phyloP scores from a whole-genome alignment of 2,329 filamentous ascomycete genomes.

The Samsoniella hepiali region DNA sequence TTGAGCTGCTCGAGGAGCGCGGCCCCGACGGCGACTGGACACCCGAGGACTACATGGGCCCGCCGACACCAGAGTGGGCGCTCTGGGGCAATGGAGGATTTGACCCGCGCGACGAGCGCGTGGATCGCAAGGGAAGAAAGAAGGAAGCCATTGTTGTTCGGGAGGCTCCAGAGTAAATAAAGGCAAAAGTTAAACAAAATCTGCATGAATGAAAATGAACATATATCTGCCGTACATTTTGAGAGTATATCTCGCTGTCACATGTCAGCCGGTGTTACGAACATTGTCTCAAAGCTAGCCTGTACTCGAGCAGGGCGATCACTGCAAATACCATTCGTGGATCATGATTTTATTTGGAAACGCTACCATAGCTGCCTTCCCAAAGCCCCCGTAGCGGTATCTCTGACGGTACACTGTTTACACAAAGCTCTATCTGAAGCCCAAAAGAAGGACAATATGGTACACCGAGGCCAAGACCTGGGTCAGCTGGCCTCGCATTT shows the following conservation, averaged over 20 bases:
- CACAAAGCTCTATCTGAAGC: slow-evolving; percentile 40
- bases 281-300: background rate
- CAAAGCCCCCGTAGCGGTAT: slow-evolving; percentile 29
- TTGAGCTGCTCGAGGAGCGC: slow-evolving; percentile 72
- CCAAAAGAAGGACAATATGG: slow-evolving; percentile 39
- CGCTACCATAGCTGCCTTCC: slow-evolving; percentile 32
- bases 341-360: slow-evolving; percentile 29
- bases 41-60: slow-evolving; percentile 88
- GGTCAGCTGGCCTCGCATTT: slow-evolving; percentile 11
- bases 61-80: slow-evolving; percentile 87
- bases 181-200: background rate
- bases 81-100: slow-evolving; percentile 93
- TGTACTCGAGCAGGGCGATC: background rate
- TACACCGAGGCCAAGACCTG: slow-evolving; percentile 33
- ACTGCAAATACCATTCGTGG: slow-evolving; percentile 16
- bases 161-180: slow-evolving; percentile 27
- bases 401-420: slow-evolving; percentile 39
- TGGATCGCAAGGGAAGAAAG: slow-evolving; percentile 79
- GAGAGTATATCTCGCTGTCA: background rate
- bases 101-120: slow-evolving; percentile 82
- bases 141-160: slow-evolving; percentile 43
- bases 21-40: slow-evolving; percentile 65
- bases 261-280: background rate
- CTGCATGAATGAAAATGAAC: background rate
- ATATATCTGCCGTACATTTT: background rate